Conservation (phyloP, 192 early-diverging fungal species). For the Linderina pennispora region DNA sequence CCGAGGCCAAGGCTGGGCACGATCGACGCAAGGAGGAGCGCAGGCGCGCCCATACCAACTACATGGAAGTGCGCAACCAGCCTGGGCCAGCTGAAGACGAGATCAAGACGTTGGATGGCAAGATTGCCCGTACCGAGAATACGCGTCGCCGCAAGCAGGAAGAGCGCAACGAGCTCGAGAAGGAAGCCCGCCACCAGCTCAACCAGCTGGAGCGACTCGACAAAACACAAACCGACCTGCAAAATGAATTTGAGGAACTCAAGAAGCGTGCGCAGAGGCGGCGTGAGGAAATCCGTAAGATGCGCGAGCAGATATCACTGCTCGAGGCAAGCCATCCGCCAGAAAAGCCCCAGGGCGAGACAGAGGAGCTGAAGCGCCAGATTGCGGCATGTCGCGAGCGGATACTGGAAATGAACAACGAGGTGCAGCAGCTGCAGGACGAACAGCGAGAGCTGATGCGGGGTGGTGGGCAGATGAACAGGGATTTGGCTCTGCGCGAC, state of each 20-base stretch:
- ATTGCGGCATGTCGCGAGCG: conserved; percentile 25
- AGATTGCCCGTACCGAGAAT: conserved; percentile 10
- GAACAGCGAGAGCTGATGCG: conserved; percentile 40
- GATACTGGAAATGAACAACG: conserved; percentile 35
- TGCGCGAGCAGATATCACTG: conserved; percentile 33
- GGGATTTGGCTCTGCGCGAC: conserved; percentile 26
- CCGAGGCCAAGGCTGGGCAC: conserved; percentile 50
- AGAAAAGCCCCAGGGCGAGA: conserved; percentile 7
- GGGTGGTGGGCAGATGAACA: conserved; percentile 12
- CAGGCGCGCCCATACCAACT: conserved; percentile 24
- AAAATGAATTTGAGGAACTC: conserved; percentile 23
- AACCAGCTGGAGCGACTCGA: conserved; percentile 17
- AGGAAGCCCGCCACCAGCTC: conserved; percentile 8
- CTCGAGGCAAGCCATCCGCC: conserved; percentile 19
- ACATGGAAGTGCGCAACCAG: conserved; percentile 24
- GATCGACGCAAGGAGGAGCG: conserved; percentile 45
- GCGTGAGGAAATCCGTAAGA: conserved; percentile 22
- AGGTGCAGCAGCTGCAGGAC: conserved; percentile 37
- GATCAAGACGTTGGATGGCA: conserved; percentile 30
- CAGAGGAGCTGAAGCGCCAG: conserved; percentile 10
- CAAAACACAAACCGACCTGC: conserved; percentile 17
- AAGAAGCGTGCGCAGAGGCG: conserved; percentile 28
- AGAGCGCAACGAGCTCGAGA: conserved; percentile 5
- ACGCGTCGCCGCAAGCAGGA: conserved; percentile 7
- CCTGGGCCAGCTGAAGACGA: conserved; percentile 17